These are phyloP conservation scores for Tinospora cordifolia DNA, from an alignment of 164 flowering plant species.

Conservation along the genomic window DNA sequence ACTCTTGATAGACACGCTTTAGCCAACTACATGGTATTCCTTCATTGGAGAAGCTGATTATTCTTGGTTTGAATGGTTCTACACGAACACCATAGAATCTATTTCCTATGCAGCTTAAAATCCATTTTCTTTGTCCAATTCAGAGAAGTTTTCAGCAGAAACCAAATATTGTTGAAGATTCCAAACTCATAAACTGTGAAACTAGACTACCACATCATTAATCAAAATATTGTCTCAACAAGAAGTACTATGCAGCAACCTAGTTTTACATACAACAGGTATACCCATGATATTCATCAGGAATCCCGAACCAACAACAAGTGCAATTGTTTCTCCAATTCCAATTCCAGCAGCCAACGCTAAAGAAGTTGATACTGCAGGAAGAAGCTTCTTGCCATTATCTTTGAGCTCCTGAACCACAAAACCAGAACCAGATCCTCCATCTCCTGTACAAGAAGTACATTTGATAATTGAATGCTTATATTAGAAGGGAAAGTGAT, in stretches of 20 bases:
- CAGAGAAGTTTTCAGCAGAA: not conserved
- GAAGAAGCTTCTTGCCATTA: constrained; percentile 47
- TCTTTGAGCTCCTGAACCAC: constrained; percentile 19
- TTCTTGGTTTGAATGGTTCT: not conserved
- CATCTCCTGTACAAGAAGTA: constrained; percentile 11
- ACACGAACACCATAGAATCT: not conserved
- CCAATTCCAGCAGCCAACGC: constrained; percentile 80
- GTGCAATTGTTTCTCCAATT: constrained; percentile 73
- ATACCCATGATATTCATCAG: constrained; percentile 91
- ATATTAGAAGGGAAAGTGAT: too few relatives aligned
- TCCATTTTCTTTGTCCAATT: not conserved
- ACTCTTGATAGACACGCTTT: too few relatives aligned
- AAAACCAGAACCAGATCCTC: constrained; percentile 11
- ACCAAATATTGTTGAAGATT: not conserved
- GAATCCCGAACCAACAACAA: constrained; percentile 65
- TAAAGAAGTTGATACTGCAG: constrained; percentile 79
- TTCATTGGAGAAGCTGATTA: too few relatives aligned
- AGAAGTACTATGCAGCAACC: not conserved
- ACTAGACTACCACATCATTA: too few relatives aligned
- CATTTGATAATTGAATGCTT: too few relatives aligned
- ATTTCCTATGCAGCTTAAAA: not conserved
- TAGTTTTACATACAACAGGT: constrained; percentile 71
- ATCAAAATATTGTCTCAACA: not conserved
- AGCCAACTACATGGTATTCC: too few relatives aligned
- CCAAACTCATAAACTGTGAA: not conserved